Conservation (phyloP, 1,284 basidiomycete genomes). For the Baeospora myosura region DNA sequence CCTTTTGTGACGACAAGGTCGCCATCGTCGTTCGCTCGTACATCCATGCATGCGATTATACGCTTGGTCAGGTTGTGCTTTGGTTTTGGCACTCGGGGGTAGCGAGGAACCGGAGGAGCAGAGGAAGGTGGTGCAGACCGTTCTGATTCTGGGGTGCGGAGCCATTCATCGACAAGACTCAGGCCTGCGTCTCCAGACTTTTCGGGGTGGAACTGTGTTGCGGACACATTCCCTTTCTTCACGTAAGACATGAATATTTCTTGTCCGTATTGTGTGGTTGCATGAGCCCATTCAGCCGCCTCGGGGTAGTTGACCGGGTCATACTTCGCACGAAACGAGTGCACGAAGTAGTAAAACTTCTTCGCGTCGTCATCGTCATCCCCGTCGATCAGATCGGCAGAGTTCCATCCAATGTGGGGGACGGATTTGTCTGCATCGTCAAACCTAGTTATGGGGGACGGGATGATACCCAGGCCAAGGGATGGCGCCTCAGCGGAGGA, state of each 20-base stretch:
- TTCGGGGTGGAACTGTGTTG: constrained; percentile 97
- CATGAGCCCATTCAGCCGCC: constrained; percentile 72
- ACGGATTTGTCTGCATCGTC: constrained; percentile 73
- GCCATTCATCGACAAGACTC: constrained; percentile 77
- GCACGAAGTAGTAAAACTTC: constrained; percentile 91
- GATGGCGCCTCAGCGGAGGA: constrained; percentile 73
- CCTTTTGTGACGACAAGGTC: constrained; percentile 99
- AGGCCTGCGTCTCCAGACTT: constrained; percentile 94
- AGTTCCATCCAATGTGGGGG: constrained; percentile 98
- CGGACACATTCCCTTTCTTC: constrained; percentile 84
- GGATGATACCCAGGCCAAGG: constrained; percentile 68
- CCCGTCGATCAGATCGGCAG: constrained; percentile 48
- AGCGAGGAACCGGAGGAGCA: constrained; percentile 17
- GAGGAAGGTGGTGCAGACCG: constrained; percentile 25
- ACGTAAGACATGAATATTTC: constrained; percentile 90
- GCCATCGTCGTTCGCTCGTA: constrained; percentile 91
- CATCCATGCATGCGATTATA: constrained; percentile 97
- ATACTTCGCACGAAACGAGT: constrained; percentile 86
- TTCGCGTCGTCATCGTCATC: constrained; percentile 40
- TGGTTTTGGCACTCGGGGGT: constrained; percentile 30
- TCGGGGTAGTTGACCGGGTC: constrained; percentile 45
- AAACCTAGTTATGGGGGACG: constrained; percentile 65
- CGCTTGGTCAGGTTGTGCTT: constrained; percentile 81
- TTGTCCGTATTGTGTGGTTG: constrained; percentile 87
- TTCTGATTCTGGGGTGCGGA: constrained; percentile 48